Evolutionary conservation across 768 basidiomycete genomes (phyloP).

Genomic region (Hypholoma sublateritium): DNA sequence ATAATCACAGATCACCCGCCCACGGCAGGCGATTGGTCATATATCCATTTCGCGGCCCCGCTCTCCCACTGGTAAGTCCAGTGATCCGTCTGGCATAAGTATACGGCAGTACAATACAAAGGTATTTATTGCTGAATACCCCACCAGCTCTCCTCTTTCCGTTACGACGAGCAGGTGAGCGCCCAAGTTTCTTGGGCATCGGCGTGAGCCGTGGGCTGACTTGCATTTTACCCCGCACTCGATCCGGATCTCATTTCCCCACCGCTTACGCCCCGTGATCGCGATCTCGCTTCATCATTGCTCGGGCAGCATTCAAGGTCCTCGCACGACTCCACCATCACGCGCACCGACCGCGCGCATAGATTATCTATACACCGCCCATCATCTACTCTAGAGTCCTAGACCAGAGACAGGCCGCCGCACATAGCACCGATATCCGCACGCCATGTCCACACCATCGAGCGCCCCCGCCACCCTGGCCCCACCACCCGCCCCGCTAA

Average conservation of each 20-base stretch:
- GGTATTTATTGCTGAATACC: background rate
- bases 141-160: background rate
- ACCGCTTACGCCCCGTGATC: background rate
- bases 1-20: background rate
- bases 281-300: background rate
- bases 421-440: background rate
- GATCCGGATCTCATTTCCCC: conserved; percentile 1
- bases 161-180: background rate
- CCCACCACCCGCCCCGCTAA: conserved; percentile 21
- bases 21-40: background rate
- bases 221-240: conserved; percentile 1
- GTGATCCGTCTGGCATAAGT: background rate
- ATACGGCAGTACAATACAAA: background rate
- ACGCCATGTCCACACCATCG: background rate
- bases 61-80: conserved; percentile 2
- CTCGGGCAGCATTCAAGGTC: background rate
- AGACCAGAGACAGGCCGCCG: background rate
- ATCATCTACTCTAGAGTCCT: background rate
- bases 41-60: background rate
- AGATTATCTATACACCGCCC: conserved; percentile 6
- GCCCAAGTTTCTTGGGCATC: background rate
- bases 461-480: background rate
- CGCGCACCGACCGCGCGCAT: background rate
- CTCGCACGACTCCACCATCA: no score
- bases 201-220: background rate